These are phyloP conservation scores for Tetracladium setigerum DNA, from an alignment of 495 filamentous ascomycete species.

Conservation along the genomic window DNA sequence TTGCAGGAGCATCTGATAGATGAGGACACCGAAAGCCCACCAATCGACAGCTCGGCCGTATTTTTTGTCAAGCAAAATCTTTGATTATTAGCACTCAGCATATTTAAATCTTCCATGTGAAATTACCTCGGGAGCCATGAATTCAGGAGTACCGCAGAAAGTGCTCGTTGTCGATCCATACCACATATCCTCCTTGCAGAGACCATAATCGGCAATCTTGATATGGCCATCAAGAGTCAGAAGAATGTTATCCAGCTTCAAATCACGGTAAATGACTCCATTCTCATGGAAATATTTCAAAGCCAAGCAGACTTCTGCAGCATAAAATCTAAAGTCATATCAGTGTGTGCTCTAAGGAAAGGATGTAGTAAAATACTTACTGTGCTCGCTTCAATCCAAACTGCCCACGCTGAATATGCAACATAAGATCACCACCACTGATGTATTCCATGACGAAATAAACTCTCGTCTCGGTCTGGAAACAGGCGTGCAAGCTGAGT, in stretches of 20 bases:
- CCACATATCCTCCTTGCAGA: conserved; percentile 99
- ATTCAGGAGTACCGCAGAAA: conserved; percentile 98
- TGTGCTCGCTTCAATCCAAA: conserved; percentile 95
- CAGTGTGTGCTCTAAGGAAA: neutral
- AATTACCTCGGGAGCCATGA: conserved; percentile 96
- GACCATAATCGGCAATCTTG: conserved; percentile 96
- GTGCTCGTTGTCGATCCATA: conserved; percentile 95
- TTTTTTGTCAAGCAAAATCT: conserved; percentile 98
- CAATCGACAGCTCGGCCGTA: conserved; percentile 98
- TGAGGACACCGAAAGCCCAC: conserved; percentile 99
- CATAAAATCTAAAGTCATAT: conserved; percentile 68
- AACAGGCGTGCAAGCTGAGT: conserved; percentile 92
- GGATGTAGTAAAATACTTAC: conserved; percentile 44
- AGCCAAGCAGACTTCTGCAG: conserved; percentile 92
- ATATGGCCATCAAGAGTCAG: conserved; percentile 95
- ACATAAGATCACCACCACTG: conserved; percentile 96
- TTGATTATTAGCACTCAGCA: conserved; percentile 15
- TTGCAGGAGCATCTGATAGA: conserved; percentile 99
- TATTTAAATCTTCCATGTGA: neutral
- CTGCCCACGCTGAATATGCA: conserved; percentile 95
- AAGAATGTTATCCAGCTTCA: conserved; percentile 98
- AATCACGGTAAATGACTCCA: conserved; percentile 97
- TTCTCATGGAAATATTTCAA: conserved; percentile 99
- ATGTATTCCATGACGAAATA: conserved; percentile 99
- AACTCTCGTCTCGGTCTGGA: conserved; percentile 96